Percentiles rank a stretch among this genome's conserved stretches.
phyloP scores from a whole-genome alignment of 2,329 filamentous ascomycete species.

The Nannizzia gypsea region DNA sequence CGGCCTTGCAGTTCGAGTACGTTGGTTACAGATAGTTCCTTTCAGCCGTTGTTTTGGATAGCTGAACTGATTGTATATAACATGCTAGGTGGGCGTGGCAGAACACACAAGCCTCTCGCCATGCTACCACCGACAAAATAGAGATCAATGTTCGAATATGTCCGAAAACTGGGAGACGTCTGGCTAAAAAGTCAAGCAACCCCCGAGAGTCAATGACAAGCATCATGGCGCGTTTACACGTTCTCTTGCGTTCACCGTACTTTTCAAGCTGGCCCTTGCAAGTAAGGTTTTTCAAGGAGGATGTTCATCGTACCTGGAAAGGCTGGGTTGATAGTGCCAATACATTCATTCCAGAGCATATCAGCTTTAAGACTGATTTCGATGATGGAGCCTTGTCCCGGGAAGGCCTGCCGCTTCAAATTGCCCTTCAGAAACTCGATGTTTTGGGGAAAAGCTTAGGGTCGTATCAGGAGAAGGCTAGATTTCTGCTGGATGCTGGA shows the following conservation, averaged over 20 bases:
- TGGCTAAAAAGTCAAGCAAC: slow-evolving; percentile 39
- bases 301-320: slow-evolving; percentile 59
- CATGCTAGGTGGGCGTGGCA: slow-evolving; percentile 75
- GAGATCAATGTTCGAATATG: slow-evolving; percentile 21
- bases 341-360: slow-evolving; percentile 36
- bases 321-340: slow-evolving; percentile 43
- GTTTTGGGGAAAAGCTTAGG: slow-evolving; percentile 43
- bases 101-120: slow-evolving; percentile 67
- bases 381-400: slow-evolving; percentile 16
- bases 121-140: slow-evolving; percentile 48
- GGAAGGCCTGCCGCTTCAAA: slow-evolving; percentile 22
- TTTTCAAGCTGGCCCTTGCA: slow-evolving; percentile 75
- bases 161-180: slow-evolving; percentile 19
- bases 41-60: background rate
- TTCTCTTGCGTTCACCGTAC: slow-evolving; percentile 65
- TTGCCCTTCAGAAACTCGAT: slow-evolving; percentile 35
- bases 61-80: slow-evolving; percentile 2
- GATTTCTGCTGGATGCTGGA: slow-evolving; percentile 30
- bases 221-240: slow-evolving; percentile 66
- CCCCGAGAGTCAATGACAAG: slow-evolving; percentile 52
- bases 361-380: slow-evolving; percentile 47
- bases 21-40: slow-evolving; percentile 22
- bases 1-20: slow-evolving; percentile 88
- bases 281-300: slow-evolving; percentile 63
- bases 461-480: slow-evolving; percentile 42